These are phyloP conservation scores for Suhomyces terraborum DNA, from an alignment of 1,139 yeast genomes.

Conservation along the genomic window DNA sequence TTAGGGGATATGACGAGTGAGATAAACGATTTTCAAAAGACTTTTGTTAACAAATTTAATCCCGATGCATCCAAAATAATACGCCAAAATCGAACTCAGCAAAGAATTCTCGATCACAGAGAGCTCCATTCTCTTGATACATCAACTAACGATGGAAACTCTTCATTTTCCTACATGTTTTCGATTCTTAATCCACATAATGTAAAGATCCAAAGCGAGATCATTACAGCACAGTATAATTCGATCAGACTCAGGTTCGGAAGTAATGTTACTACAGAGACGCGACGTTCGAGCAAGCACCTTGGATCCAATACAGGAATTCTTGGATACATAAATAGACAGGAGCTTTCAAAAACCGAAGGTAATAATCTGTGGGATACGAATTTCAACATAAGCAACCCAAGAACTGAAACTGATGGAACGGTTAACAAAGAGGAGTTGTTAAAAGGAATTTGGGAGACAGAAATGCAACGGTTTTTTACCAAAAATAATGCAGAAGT, in stretches of 20 bases:
- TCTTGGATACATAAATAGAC: slow-evolving; percentile 17
- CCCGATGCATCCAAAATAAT: slow-evolving; percentile 7
- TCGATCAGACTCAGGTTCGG: slow-evolving; percentile 42
- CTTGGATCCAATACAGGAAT: slow-evolving; percentile 17
- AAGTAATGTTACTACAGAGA: slow-evolving; percentile 16
- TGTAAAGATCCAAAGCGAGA: slow-evolving; percentile 42
- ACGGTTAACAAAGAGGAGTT: slow-evolving; percentile 15
- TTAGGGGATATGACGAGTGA: slow-evolving; percentile 32
- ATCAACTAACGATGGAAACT: background rate
- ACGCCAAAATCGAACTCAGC: slow-evolving; percentile 35
- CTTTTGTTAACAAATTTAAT: slow-evolving; percentile 29
- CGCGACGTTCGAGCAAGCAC: slow-evolving; percentile 7
- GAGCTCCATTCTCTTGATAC: slow-evolving; percentile 25
- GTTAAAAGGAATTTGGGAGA: slow-evolving; percentile 16
- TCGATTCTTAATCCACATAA: slow-evolving; percentile 14
- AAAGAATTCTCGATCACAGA: slow-evolving; percentile 38
- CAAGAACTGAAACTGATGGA: background rate
- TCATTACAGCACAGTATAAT: slow-evolving; percentile 40
- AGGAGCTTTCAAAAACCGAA: slow-evolving; percentile 2
- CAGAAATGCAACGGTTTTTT: slow-evolving; percentile 10
- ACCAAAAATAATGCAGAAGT: background rate
- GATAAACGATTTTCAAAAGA: slow-evolving; percentile 35
- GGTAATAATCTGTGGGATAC: slow-evolving; percentile 3
- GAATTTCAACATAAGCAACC: background rate
- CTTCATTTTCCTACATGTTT: background rate